phyloP scores from a whole-genome alignment of 257 asterid species.

The Ophiorrhiza pumila region DNA sequence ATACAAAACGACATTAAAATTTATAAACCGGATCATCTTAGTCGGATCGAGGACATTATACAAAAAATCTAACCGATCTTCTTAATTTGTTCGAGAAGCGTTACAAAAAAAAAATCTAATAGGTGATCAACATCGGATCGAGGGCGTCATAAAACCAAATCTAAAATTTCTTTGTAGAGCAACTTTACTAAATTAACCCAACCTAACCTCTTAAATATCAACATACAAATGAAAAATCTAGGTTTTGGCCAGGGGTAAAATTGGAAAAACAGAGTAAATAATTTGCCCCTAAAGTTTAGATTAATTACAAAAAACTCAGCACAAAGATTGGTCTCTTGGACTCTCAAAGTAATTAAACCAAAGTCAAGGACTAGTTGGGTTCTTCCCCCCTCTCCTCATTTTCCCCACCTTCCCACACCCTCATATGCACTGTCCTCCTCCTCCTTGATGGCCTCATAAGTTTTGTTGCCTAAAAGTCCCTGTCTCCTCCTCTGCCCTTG shows the following conservation, averaged over 20 bases:
- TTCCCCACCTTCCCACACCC: not conserved
- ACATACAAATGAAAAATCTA: too few relatives aligned
- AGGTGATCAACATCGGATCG: too few relatives aligned
- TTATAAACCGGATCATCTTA: too few relatives aligned
- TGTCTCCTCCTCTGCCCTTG: not conserved
- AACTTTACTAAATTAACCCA: not conserved
- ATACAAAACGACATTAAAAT: too few relatives aligned
- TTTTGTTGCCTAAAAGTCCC: not conserved
- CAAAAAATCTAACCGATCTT: too few relatives aligned
- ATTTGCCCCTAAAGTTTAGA: slow-evolving; percentile 6
- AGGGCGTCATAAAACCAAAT: too few relatives aligned
- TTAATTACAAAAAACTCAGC: slow-evolving; percentile 1
- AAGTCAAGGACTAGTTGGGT: slow-evolving; percentile 9
- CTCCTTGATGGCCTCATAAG: not conserved
- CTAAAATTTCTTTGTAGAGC: too few relatives aligned
- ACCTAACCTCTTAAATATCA: too few relatives aligned
- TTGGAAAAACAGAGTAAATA: not conserved
- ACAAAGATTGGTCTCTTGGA: not conserved
- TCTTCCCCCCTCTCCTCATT: not conserved
- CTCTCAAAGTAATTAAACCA: slow-evolving; percentile 15
- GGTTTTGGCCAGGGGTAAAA: slow-evolving; percentile 12
- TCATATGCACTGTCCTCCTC: not conserved
- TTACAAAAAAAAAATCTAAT: too few relatives aligned
- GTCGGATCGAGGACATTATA: too few relatives aligned
- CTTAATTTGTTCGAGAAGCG: too few relatives aligned